These are phyloP conservation scores for Russula earlei DNA, from an alignment of 768 basidiomycete species.

Conservation along the genomic window DNA sequence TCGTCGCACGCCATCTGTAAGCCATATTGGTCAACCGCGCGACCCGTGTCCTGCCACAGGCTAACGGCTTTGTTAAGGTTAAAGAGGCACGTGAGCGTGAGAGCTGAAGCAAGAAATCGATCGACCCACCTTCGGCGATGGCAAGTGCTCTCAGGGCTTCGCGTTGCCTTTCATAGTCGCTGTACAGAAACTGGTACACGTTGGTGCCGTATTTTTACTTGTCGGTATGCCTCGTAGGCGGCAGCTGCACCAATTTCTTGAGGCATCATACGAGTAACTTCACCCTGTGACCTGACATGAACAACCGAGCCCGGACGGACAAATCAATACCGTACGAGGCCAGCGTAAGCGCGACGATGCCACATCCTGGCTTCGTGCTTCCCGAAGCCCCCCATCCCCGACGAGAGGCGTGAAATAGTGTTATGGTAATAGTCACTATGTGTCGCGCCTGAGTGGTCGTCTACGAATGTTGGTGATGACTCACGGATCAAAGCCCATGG, in stretches of 20 bases:
- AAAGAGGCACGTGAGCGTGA: constrained; percentile 6
- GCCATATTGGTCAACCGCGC: constrained; percentile 25
- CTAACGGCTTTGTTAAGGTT: constrained; percentile 51
- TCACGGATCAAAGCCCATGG: constrained; percentile 47
- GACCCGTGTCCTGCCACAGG: constrained; percentile 43
- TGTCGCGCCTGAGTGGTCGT: background rate
- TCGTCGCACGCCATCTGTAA: constrained; percentile 9
- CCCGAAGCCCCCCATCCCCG: constrained; percentile 34
- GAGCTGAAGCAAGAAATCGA: background rate
- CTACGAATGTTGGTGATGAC: constrained; percentile 16
- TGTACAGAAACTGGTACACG: constrained; percentile 47
- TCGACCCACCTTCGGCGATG: constrained; percentile 52
- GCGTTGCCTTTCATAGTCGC: constrained; percentile 49
- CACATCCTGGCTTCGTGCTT: constrained; percentile 52
- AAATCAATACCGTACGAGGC: constrained; percentile 34
- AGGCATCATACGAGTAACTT: constrained; percentile 42
- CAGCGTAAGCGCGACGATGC: constrained; percentile 60
- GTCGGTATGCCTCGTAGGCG: constrained; percentile 66
- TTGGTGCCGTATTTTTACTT: constrained; percentile 50
- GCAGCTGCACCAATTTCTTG: constrained; percentile 66
- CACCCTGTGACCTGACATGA: constrained; percentile 32
- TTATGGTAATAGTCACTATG: constrained; percentile 31
- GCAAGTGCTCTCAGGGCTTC: constrained; percentile 62
- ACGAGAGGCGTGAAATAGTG: constrained; percentile 27
- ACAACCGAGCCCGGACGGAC: background rate